Evolutionary conservation across 2,329 filamentous ascomycete species (phyloP), one percentile per base, ranked within the genome.

Genomic region (Colletotrichum sansevieriae): DNA sequence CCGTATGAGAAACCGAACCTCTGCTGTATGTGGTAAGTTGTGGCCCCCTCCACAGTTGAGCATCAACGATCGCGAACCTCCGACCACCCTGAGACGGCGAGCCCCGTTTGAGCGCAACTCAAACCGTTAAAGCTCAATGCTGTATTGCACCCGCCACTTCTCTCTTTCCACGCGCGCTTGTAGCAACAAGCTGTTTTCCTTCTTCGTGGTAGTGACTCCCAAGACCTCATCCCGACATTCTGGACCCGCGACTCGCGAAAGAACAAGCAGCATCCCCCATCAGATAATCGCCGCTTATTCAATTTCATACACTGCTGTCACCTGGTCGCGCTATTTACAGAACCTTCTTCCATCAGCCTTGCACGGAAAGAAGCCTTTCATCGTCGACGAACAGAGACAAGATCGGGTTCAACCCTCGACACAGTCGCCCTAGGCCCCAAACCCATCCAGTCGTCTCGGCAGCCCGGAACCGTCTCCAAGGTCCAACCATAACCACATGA

Each of bases 121-220:
- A 69, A 69, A 69, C 62, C 47, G 62, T 56, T 69, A 61, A 35
- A 56, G 62, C 62, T 69, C 66, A 69, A 69, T 69, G 66, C 66
- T 65, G 60, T 59, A 47, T 65, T 57, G 60, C 35, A 41, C 20
- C 65, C 65, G 46, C 49, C 39, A 39, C 8, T n/a, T 25, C 33
- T 18, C 46, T 5, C 46, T 25, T 25, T 3, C 18, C 33, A 41
- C 51, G 29, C 29, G 12, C 29, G 12, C 39, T 11, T 39, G 22
- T 12, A 29, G 15, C 47, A 33, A 29, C 15, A 51, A 33, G 3
- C 29, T 29, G 29, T n/a, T 11, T 29, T 47, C 25, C n/a, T 33
- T 33, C 3, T 22, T 37, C 39, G 15, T 25, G 25, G 22, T 49
- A 29, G 29, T 29, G 29, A 29, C 3, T 29, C 29, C 29, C 29